Conservation (phyloP, 768 basidiomycete genomes). For the Suillus luteus region DNA sequence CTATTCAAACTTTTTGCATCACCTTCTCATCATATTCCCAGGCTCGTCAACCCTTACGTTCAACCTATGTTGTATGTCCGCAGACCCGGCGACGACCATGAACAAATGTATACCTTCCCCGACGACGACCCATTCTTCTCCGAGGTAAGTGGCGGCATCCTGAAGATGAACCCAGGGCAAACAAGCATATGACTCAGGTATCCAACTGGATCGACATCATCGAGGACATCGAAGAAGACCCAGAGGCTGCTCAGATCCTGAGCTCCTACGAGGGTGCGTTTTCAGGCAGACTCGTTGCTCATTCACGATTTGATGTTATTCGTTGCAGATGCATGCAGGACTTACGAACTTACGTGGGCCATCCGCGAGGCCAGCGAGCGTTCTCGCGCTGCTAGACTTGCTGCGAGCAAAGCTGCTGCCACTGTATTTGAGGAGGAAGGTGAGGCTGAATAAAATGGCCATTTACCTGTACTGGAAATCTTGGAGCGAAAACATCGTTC, state of each 20-base stretch:
- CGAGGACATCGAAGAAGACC: slow-evolving; percentile 87
- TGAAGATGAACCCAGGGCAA: background rate
- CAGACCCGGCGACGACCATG: slow-evolving; percentile 76
- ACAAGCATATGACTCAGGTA: slow-evolving; percentile 34
- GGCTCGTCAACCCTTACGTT: slow-evolving; percentile 92
- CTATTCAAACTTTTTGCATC: background rate
- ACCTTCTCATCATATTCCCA: slow-evolving; percentile 31
- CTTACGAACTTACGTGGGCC: slow-evolving; percentile 93
- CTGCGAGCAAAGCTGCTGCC: slow-evolving; percentile 35
- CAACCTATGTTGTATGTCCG: slow-evolving; percentile 87
- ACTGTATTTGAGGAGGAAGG: slow-evolving; percentile 26
- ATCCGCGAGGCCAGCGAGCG: slow-evolving; percentile 80
- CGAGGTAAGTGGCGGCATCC: slow-evolving; percentile 47
- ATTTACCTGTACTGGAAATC: background rate
- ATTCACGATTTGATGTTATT: slow-evolving; percentile 10
- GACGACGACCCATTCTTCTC: slow-evolving; percentile 95
- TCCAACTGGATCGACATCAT: slow-evolving; percentile 89
- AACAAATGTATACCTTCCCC: slow-evolving; percentile 68
- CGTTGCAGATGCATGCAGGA: slow-evolving; percentile 72
- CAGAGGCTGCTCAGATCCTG: slow-evolving; percentile 78
- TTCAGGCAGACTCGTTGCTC: background rate
- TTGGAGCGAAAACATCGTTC: slow-evolving; percentile 6
- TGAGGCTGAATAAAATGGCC: slow-evolving; percentile 18
- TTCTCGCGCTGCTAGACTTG: slow-evolving; percentile 51
- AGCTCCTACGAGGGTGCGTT: slow-evolving; percentile 77